Evolutionary conservation across 345 rosid species (phyloP).

Genomic region (Citrus unshiu): DNA sequence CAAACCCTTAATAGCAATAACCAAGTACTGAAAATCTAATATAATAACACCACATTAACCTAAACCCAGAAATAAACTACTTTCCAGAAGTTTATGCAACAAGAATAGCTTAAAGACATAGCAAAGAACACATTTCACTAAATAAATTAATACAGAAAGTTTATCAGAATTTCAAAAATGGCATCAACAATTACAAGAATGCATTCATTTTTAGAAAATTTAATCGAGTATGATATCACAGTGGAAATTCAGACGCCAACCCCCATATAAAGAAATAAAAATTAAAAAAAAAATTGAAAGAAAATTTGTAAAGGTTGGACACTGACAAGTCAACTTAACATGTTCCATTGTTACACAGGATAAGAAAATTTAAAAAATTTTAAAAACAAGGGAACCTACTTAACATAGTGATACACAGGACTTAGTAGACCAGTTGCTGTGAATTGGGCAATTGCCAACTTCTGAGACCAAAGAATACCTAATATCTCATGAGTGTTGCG

Average conservation of each 20-base stretch:
- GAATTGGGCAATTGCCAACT: slow-evolving; percentile 19
- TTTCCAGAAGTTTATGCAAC: background rate
- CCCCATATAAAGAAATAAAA: background rate
- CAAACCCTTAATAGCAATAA: no score
- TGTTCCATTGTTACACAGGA: background rate
- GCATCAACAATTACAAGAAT: background rate
- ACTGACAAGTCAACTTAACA: background rate
- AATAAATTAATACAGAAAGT: background rate
- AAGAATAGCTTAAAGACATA: background rate
- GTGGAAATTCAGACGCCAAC: background rate
- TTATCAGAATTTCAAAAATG: background rate
- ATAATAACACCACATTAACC: background rate
- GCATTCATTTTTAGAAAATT: background rate
- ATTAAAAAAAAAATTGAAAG: background rate
- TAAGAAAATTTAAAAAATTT: background rate
- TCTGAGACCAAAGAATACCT: slow-evolving; percentile 21
- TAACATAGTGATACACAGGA: slow-evolving; percentile 9
- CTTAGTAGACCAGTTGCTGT: slow-evolving; percentile 8
- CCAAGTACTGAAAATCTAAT: background rate
- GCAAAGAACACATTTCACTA: background rate
- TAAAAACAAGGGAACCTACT: slow-evolving; percentile 7
- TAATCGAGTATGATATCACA: background rate
- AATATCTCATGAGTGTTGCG: slow-evolving; percentile 12
- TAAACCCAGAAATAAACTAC: background rate
- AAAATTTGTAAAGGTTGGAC: background rate